Evolutionary conservation across 164 flowering plant genomes (phyloP), one percentile per base, ranked within the genome.

Genomic region (Piper betle): DNA sequence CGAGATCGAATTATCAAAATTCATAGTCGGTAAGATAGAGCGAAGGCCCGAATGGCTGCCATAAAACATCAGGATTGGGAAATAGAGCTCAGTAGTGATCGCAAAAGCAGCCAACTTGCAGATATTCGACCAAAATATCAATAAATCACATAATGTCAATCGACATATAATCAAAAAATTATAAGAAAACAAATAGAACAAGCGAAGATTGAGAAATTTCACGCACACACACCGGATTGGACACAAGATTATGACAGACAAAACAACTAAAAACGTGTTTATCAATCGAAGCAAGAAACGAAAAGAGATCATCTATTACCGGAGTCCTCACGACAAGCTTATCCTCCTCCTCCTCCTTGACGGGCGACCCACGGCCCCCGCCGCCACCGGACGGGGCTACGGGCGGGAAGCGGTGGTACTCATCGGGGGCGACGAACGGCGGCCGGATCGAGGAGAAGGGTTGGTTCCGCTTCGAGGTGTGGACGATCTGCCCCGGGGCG

Each of bases 401-500:
- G 17, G 50, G 11, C 50, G 50, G 50, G 50, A 72, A 75, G 41
- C 71, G 60, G 56, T 75, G 78, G 18, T 75, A 75, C 58, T 72
- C 78, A 10, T 72, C 73, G 5, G 73, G 63, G 19, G 66, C 46
- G 42, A 65, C 70, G 33, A 71, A 74, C 13, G 77, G 74, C 53
- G 74, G 77, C 64, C 68, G 71, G 38, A 59, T 63, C 15, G 78
- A 62, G 11, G 75, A 66, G 50, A 75, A 75, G 6, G 71, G 75
- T 38, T 66, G 69, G 20, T 66, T 73, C 19, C 75, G 66, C 59
- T 67, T 76, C 61, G 71, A 41, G 33, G 84, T 75, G 53, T 77
- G 92, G 55, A 63, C 52, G 72, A 77, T 75, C 76, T 68, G 77
- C 37, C 68, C 42, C 15, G 50, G 15, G 71, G 53, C 72, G 79